These are phyloP conservation scores for Abrus precatorius DNA, from an alignment of 306 rosid species.

Conservation along the genomic window DNA sequence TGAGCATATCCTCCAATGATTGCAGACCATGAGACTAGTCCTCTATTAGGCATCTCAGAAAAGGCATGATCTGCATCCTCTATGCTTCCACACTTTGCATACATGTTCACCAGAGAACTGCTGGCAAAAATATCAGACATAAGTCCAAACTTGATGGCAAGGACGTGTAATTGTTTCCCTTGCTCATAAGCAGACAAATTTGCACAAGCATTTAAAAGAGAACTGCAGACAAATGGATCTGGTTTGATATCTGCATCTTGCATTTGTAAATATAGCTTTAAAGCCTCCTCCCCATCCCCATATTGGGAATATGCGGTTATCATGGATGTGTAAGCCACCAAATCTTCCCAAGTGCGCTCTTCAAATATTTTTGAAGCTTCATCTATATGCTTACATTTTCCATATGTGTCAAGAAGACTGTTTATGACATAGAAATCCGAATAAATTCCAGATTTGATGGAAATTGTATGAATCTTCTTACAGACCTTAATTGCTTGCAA, in stretches of 20 bases:
- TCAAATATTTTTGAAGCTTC: constrained; percentile 74
- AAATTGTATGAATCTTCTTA: constrained; percentile 74
- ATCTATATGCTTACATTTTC: constrained; percentile 70
- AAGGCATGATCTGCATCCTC: constrained; percentile 79
- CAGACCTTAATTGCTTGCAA: constrained; percentile 64
- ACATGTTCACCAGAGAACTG: constrained; percentile 93
- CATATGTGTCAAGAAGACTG: constrained; percentile 84
- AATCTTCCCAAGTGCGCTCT: constrained; percentile 75
- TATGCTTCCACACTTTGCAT: constrained; percentile 91
- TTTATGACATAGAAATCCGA: constrained; percentile 75
- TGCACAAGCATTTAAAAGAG: constrained; percentile 90
- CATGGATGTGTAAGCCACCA: constrained; percentile 94
- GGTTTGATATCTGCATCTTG: constrained; percentile 62
- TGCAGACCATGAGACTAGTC: constrained; percentile 94
- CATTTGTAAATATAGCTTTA: constrained; percentile 82
- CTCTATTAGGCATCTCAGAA: constrained; percentile 80
- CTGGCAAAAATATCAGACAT: constrained; percentile 86
- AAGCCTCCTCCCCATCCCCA: constrained; percentile 84
- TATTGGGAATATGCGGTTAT: constrained; percentile 84
- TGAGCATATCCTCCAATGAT: constrained; percentile 98
- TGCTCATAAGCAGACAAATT: constrained; percentile 86
- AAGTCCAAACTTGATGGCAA: constrained; percentile 76
- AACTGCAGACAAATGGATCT: constrained; percentile 86
- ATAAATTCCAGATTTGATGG: constrained; percentile 76
- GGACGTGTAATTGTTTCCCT: constrained; percentile 94